Evolutionary conservation across 75 land plant species (phyloP).

Genomic region (Chamaecyparis obtusa): DNA sequence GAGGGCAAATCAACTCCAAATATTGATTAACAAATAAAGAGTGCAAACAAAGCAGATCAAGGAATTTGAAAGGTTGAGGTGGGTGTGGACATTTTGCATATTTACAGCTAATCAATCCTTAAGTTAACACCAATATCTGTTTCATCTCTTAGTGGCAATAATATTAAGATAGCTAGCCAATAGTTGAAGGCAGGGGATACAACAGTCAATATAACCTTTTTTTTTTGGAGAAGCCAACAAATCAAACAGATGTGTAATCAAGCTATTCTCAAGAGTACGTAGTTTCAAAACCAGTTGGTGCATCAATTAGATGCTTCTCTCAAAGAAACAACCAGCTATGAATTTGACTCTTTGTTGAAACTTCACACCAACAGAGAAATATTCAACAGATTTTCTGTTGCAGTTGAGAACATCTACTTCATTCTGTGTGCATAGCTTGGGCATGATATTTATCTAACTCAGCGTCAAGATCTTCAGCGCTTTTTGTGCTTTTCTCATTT

Average conservation of each 20-base stretch:
- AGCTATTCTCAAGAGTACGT: not conserved
- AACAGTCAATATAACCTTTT: not conserved
- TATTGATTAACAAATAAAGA: not conserved
- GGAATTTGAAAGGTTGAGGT: not conserved
- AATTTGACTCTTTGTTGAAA: not conserved
- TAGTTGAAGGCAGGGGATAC: not conserved
- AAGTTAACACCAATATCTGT: not conserved
- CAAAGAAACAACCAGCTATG: not conserved
- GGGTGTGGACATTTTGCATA: not conserved
- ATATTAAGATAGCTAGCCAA: not conserved
- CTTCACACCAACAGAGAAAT: not conserved
- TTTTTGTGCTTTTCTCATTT: not conserved
- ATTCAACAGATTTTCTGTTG: not conserved
- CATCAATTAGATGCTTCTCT: not conserved
- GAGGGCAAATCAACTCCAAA: not conserved
- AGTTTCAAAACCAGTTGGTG: not conserved
- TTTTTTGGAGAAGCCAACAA: not conserved
- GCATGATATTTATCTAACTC: conserved; percentile 69
- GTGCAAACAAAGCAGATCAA: not conserved
- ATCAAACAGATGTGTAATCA: not conserved
- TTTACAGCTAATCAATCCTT: not conserved
- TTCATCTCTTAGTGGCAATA: not conserved
- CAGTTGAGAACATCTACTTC: not conserved
- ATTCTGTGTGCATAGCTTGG: conserved; percentile 58
- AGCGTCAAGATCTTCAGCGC: conserved; percentile 73